Conservation (phyloP, 2,329 filamentous ascomycete species). For the Aspergillus ochraceoroseus region DNA sequence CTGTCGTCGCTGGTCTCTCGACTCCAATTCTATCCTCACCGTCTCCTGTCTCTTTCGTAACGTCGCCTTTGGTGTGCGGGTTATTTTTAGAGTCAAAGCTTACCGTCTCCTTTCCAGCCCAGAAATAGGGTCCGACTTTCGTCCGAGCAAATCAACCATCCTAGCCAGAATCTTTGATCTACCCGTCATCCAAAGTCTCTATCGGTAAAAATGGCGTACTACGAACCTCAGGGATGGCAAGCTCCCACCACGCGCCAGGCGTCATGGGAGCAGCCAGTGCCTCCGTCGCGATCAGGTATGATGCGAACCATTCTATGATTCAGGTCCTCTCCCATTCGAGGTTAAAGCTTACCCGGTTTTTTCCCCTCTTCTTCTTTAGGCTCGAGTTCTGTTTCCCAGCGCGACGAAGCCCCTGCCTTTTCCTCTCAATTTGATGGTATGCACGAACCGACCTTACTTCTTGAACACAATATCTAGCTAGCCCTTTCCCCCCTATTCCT, state of each 20-base stretch:
- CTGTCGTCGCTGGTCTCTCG: slow-evolving; percentile 17
- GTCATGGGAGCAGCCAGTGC: slow-evolving; percentile 68
- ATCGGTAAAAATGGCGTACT: slow-evolving; percentile 58
- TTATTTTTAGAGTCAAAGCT: slow-evolving; percentile 12
- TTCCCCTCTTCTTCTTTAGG: too few species aligned
- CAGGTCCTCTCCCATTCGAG: slow-evolving; percentile 21
- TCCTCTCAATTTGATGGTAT: slow-evolving; percentile 84
- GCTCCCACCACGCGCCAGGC: slow-evolving; percentile 56
- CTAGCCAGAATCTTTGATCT: slow-evolving; percentile 20
- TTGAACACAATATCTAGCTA: neutral
- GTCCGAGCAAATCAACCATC: slow-evolving; percentile 24
- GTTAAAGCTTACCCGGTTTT: slow-evolving; percentile 12
- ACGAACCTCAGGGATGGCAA: slow-evolving; percentile 62
- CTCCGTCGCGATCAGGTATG: slow-evolving; percentile 67
- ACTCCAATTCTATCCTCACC: too few species aligned
- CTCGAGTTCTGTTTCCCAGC: slow-evolving; percentile 67
- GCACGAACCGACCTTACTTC: slow-evolving; percentile 28
- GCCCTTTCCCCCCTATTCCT: neutral
- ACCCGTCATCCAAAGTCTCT: slow-evolving; percentile 15
- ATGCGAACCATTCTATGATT: slow-evolving; percentile 3
- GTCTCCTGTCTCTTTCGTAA: too few species aligned
- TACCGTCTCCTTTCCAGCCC: slow-evolving; percentile 18
- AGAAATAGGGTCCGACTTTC: slow-evolving; percentile 27
- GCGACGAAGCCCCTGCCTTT: slow-evolving; percentile 74
- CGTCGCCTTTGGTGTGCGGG: too few species aligned